Evolutionary conservation across 805 yeast genomes (phyloP).

Genomic region (Teunomyces tritomae): DNA sequence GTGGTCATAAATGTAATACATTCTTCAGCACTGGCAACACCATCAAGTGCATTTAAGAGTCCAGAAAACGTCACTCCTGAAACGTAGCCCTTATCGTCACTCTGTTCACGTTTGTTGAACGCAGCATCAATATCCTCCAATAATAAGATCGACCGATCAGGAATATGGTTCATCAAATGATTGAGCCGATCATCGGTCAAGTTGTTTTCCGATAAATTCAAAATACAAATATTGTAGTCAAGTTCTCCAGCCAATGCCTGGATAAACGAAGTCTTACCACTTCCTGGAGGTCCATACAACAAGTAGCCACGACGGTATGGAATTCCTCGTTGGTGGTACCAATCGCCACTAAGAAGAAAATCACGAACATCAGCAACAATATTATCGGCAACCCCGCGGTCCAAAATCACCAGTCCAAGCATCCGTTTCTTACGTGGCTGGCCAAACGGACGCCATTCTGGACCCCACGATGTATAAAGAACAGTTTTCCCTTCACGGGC

Average conservation of each 20-base stretch:
- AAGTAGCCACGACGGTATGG: conserved; percentile 95
- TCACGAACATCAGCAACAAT: conserved; percentile 74
- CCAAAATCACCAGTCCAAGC: conserved; percentile 83
- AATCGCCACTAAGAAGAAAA: conserved; percentile 73
- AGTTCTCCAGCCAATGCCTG: conserved; percentile 96
- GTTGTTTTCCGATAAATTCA: conserved; percentile 86
- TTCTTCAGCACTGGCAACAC: conserved; percentile 97
- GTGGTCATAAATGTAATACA: conserved; percentile 97
- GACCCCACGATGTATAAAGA: conserved; percentile 91
- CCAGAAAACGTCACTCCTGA: conserved; percentile 97
- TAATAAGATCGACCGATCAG: conserved; percentile 79
- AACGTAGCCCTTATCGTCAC: conserved; percentile 70
- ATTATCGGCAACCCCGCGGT: conserved; percentile 63
- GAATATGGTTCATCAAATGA: conserved; percentile 94
- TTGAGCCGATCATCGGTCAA: conserved; percentile 92
- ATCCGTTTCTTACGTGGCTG: conserved; percentile 86
- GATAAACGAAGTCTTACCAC: conserved; percentile 93
- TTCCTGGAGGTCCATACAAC: conserved; percentile 95
- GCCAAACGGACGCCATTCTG: conserved; percentile 98
- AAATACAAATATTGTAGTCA: conserved; percentile 91
- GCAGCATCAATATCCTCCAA: conserved; percentile 97
- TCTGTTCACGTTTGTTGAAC: conserved; percentile 75
- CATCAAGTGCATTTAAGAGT: conserved; percentile 87
- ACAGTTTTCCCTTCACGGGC: conserved; percentile 93
- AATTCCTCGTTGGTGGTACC: conserved; percentile 97